Base-by-base conservation (phyloP, 2,329 filamentous ascomycete genomes). In the Cladosporium phlei region DNA sequence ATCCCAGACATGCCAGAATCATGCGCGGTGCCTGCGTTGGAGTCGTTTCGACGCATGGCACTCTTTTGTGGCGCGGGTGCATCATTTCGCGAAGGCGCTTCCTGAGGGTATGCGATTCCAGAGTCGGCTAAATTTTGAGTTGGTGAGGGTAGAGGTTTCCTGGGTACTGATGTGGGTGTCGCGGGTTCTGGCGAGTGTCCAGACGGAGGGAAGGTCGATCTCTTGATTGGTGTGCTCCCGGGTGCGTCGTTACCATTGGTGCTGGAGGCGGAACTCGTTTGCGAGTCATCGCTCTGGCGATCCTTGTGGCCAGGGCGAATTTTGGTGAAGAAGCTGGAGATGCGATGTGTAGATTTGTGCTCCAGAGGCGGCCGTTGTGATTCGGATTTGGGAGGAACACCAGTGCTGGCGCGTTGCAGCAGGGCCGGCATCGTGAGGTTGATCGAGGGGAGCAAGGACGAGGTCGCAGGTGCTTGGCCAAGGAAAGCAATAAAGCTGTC, bases 1-100 rank as follows among this genome's bases (percentile, higher is more conserved):
- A 45, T 37, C n/a, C 32, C 32, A 19, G 42, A 37, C 40, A 44
- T 45, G 16, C 42, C 42, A 28, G 42, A 45, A 27, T 37, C 42
- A 24, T 45, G 42, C 3, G 42, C 32, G 14, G 32, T 17, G 24
- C 37, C 42, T 16, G 11, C 32, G n/a, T 28, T 14, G 2, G 42
- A 37, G 17, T 45, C 42, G 17, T 37, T 45, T 10, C 42, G 42
- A 10, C 42, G 42, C 42, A 37, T 45, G 21, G 42, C 42, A 29
- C 42, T 45, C 14, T 45, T 45, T 11, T 33, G 28, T 2, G 32
- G 30, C 21, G 24, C 16, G 14, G 32, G 17, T 21, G 42, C 10
- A 9, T 29, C 28, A 12, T 33, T 34, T 24, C 29, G 39, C 12
- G 28, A 25, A 22, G 25, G 17, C 19, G 17, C 16, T 22, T 29